A percentile compares a stretch with the other conserved stretches of the same genome.
phyloP scores from a whole-genome alignment of 2,329 filamentous ascomycete species.

The Fulvia fulva region DNA sequence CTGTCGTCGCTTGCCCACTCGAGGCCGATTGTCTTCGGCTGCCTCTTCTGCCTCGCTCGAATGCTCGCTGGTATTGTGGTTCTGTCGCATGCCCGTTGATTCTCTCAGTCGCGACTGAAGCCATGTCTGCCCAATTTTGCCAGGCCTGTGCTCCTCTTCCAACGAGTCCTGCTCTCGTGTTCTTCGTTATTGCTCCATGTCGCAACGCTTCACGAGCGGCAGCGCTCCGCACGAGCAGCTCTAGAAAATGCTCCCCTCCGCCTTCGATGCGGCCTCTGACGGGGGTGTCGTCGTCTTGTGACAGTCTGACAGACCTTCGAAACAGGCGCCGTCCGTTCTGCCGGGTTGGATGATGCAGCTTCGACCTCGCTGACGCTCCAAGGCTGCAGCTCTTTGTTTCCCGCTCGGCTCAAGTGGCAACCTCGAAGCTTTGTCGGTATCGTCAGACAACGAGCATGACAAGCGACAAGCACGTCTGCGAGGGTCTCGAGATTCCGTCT shows the following conservation, averaged over 20 bases:
- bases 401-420: too few relatives aligned
- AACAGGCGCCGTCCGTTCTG: background rate
- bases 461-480: background rate
- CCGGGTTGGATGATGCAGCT: background rate
- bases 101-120: conserved; percentile 20
- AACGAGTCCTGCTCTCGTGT: background rate
- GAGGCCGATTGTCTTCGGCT: conserved; percentile 5
- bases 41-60: conserved; percentile 13
- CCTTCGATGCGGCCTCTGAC: background rate
- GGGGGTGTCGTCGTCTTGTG: background rate
- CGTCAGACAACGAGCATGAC: background rate
- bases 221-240: conserved; percentile 10
- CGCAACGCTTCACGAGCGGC: conserved; percentile 11
- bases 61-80: background rate
- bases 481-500: too few relatives aligned
- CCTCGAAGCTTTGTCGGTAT: too few relatives aligned
- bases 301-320: conserved; percentile 3
- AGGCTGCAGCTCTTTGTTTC: background rate
- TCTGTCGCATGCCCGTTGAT: conserved; percentile 10
- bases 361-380: background rate
- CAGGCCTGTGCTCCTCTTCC: background rate
- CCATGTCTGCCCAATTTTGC: conserved; percentile 12
- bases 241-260: background rate
- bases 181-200: conserved; percentile 7
- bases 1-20: conserved; percentile 13